These are phyloP conservation scores for Cryptosporidium parvum DNA, from an alignment of 169 alveolate genomes.

Conservation along the genomic window DNA sequence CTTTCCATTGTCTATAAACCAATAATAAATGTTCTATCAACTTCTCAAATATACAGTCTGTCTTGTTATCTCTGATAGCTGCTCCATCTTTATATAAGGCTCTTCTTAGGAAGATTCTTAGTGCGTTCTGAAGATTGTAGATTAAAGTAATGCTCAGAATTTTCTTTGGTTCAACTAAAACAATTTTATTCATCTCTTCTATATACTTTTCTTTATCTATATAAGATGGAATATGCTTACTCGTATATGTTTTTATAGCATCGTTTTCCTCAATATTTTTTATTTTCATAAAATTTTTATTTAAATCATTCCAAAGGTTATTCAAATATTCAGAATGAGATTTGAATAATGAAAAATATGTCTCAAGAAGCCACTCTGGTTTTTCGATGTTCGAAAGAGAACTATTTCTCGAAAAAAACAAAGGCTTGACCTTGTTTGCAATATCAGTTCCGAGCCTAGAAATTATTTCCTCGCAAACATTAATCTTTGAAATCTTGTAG, in stretches of 20 bases:
- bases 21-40: slow-evolving; percentile 46
- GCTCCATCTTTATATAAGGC: neutral
- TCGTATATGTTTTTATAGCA: neutral
- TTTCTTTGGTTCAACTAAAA: slow-evolving; percentile 20
- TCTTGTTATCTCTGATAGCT: slow-evolving; percentile 18
- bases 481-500: neutral
- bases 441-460: slow-evolving; percentile 17
- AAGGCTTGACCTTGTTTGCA: slow-evolving; percentile 20
- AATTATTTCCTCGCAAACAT: slow-evolving; percentile 9
- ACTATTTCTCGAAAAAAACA: slow-evolving; percentile 61
- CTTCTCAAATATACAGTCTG: slow-evolving; percentile 50
- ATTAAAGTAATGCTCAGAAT: slow-evolving; percentile 42
- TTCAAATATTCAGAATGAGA: slow-evolving; percentile 34
- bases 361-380: slow-evolving; percentile 72
- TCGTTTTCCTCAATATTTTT: neutral
- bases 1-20: slow-evolving; percentile 46
- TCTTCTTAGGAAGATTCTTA: slow-evolving; percentile 25
- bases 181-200: neutral
- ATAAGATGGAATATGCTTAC: slow-evolving; percentile 21
- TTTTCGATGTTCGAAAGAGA: slow-evolving; percentile 32
- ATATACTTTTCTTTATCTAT: neutral
- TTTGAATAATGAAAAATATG: slow-evolving; percentile 42
- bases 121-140: neutral
- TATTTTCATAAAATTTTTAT: neutral
- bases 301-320: slow-evolving; percentile 20